Percentiles rank a stretch among this genome's conserved stretches.
phyloP scores from a whole-genome alignment of 257 asterid genomes.

The Jacaranda mimosifolia region DNA sequence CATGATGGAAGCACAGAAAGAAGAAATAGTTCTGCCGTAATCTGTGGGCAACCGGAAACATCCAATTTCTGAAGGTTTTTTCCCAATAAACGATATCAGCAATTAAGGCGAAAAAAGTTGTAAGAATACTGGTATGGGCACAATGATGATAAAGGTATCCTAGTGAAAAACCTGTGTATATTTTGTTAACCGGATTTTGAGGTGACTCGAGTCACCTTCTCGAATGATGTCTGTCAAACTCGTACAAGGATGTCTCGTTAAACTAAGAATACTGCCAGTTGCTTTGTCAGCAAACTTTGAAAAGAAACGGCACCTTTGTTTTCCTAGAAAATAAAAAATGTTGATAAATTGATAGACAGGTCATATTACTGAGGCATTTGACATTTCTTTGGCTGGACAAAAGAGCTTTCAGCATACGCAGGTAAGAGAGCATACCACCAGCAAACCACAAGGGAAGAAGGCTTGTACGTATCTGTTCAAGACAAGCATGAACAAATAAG shows the following conservation, averaged over 20 bases:
- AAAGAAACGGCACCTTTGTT: slow-evolving; percentile 65
- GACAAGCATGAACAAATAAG: slow-evolving; percentile 38
- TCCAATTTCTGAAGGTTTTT: slow-evolving; percentile 68
- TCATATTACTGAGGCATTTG: slow-evolving; percentile 26
- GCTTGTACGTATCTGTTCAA: slow-evolving; percentile 62
- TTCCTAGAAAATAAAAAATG: slow-evolving; percentile 53
- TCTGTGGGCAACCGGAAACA: slow-evolving; percentile 82
- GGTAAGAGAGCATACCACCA: slow-evolving; percentile 63
- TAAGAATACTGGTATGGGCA: not conserved
- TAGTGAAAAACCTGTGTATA: slow-evolving; percentile 65
- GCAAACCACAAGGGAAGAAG: slow-evolving; percentile 81
- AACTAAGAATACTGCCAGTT: slow-evolving; percentile 50
- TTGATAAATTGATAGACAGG: slow-evolving; percentile 19
- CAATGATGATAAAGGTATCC: slow-evolving; percentile 21
- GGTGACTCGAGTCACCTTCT: slow-evolving; percentile 51
- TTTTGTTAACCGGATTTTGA: slow-evolving; percentile 72
- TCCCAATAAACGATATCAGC: slow-evolving; percentile 17
- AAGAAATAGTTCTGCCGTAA: slow-evolving; percentile 60
- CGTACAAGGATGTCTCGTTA: slow-evolving; percentile 45
- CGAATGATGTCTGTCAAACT: slow-evolving; percentile 38
- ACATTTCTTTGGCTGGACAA: slow-evolving; percentile 34
- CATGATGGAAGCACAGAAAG: slow-evolving; percentile 60
- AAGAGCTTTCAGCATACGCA: slow-evolving; percentile 17
- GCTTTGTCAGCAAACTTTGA: slow-evolving; percentile 64
- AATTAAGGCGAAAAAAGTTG: slow-evolving; percentile 10